Evolutionary conservation across 768 basidiomycete genomes (phyloP).

Genomic region (Pisolithus microcarpus): DNA sequence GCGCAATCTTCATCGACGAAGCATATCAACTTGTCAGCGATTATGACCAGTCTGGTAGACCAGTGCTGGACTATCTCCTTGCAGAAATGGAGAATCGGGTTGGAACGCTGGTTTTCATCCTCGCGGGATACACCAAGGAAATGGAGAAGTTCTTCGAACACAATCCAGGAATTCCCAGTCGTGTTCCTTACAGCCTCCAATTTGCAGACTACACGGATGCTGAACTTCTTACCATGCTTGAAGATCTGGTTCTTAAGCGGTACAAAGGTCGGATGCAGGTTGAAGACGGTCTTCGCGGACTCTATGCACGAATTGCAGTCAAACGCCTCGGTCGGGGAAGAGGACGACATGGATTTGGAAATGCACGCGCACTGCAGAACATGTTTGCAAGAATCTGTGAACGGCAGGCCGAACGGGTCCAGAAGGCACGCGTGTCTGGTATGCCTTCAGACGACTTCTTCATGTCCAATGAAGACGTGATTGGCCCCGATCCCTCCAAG

Average conservation of each 20-base stretch:
- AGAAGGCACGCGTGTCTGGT: constrained; percentile 35
- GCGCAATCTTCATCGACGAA: constrained; percentile 63
- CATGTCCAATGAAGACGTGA: constrained; percentile 48
- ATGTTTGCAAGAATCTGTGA: constrained; percentile 40
- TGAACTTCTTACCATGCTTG: constrained; percentile 52
- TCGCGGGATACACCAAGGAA: constrained; percentile 63
- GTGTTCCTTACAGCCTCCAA: constrained; percentile 54
- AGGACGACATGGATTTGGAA: constrained; percentile 56
- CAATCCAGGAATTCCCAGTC: constrained; percentile 61
- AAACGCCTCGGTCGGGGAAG: constrained; percentile 58
- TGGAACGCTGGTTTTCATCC: constrained; percentile 58
- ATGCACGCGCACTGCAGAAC: constrained; percentile 55
- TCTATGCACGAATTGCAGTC: constrained; percentile 50
- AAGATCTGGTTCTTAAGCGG: constrained; percentile 38
- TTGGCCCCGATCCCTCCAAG: constrained; percentile 55
- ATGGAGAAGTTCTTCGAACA: constrained; percentile 78
- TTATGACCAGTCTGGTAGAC: constrained; percentile 41
- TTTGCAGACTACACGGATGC: constrained; percentile 56
- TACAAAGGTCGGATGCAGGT: constrained; percentile 46
- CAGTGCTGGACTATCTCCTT: constrained; percentile 62
- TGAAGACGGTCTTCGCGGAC: constrained; percentile 45
- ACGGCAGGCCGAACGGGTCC: constrained; percentile 48
- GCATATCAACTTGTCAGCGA: constrained; percentile 57
- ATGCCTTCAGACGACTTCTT: constrained; percentile 41
- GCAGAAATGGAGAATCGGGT: constrained; percentile 71